Percentiles rank a stretch among this genome's conserved stretches.
Conservation (phyloP, 208 protist genomes). For the Porcisia deanei region DNA sequence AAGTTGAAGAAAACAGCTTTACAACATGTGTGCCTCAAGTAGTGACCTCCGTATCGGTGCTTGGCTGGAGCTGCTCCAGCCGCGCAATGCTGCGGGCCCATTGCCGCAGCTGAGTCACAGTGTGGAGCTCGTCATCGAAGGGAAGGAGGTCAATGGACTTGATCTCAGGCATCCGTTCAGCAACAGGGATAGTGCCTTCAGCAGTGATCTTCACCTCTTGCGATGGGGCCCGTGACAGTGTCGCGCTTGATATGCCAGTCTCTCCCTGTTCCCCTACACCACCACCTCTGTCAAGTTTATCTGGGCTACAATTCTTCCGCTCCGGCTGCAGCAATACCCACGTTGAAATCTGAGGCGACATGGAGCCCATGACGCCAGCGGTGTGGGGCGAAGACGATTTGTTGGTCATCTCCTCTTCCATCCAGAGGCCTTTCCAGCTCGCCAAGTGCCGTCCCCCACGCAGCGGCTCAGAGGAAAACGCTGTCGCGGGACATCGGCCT, state of each 20-base stretch:
- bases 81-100: conserved; percentile 23
- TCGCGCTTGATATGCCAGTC: neutral
- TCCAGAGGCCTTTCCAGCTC: conserved; percentile 20
- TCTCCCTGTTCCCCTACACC: neutral
- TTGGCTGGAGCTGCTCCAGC: conserved; percentile 20
- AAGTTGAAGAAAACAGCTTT: neutral
- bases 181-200: neutral
- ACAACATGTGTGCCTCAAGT: neutral
- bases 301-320: neutral
- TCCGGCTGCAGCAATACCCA: neutral
- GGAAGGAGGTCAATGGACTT: conserved; percentile 10
- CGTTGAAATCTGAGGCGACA: neutral
- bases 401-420: neutral
- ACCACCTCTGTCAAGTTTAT: neutral
- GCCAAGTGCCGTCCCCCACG: conserved; percentile 12
- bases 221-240: neutral
- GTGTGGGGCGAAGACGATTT: neutral
- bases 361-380: neutral
- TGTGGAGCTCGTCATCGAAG: conserved; percentile 31
- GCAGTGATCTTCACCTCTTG: neutral
- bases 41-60: conserved; percentile 33
- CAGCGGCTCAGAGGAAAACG: neutral
- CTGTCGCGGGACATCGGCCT: neutral
- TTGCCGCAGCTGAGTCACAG: conserved; percentile 21
- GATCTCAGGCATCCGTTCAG: neutral